Evolutionary conservation across 1,284 basidiomycete species (phyloP), one percentile per base, ranked within the genome.

Genomic region (Ganoderma meredithae): DNA sequence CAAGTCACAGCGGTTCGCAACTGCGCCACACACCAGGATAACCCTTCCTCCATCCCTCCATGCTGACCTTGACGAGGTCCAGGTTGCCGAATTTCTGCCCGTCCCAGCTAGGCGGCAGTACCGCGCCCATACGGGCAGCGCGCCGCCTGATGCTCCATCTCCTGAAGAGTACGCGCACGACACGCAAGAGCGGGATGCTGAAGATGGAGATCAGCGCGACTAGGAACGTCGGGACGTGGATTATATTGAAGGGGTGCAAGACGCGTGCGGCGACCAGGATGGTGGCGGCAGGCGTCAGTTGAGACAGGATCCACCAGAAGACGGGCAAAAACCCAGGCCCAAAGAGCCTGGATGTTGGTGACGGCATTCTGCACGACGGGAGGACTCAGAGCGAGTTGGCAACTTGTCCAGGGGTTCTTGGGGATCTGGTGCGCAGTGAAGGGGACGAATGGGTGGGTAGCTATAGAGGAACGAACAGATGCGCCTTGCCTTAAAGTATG

Each of bases 61-160:
- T 44, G 3, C 64, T 41, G 36, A 63, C 13, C 7, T 36, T n/a
- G 22, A 76, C 56, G 25, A 76, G 17, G 56, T 76, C 74, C 9
- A 60, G 1, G 36, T 66, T 69, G 3, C 72, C 74, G 22, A 70
- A 47, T 31, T 47, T 22, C 53, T 66, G 56, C 1, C 73, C 73
- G 0, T 67, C 43, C 69, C 69, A 71, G 10, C 65, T 58, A 2
- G 72, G 72, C 2, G 74, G 74, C 22, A 73, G 58, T 22, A 69
- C 62, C 0, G 74, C 71, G 1, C 74, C 73, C 13, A 65, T n/a
- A 19, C 64, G 64, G 17, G 66, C 67, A 5, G 72, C 73, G 15
- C 60, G 63, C 39, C 71, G 69, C 13, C 27, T 59, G 10, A 66
- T 36, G 47, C 64, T 67, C 68, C 53, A 63, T 1, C 15, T n/a